Percentiles rank a stretch among this genome's conserved stretches.
Evolutionary conservation across 2,329 filamentous ascomycete genomes (phyloP).

Genomic region (Talaromyces sp.): DNA sequence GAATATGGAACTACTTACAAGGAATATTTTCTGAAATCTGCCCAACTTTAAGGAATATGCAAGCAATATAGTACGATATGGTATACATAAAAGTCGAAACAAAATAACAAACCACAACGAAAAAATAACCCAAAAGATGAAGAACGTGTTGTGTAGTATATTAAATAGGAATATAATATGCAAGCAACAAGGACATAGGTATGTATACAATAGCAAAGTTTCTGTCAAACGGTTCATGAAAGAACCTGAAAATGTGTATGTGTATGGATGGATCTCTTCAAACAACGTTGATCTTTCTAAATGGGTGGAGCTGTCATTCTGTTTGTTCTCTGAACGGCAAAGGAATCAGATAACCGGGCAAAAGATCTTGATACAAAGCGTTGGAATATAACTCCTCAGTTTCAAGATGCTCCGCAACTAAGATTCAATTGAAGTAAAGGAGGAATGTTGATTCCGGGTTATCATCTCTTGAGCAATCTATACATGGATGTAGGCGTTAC

Average conservation of each 20-base stretch:
- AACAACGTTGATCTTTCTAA: neutral
- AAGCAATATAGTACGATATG: neutral
- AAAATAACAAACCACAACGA: neutral
- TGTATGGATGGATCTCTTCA: neutral
- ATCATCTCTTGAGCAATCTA: neutral
- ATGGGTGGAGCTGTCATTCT: conserved; percentile 14
- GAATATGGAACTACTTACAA: neutral
- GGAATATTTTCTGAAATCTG: neutral
- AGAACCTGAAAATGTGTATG: neutral
- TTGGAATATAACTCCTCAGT: neutral
- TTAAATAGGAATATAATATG: neutral
- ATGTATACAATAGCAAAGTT: conserved; percentile 9
- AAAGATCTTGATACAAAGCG: neutral
- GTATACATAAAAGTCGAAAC: conserved; percentile 6
- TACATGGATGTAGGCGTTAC: neutral
- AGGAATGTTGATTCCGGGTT: neutral
- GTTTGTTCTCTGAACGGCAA: conserved; percentile 6
- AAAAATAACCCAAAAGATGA: neutral
- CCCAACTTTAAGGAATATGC: neutral
- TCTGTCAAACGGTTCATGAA: neutral
- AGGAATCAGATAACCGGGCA: neutral
- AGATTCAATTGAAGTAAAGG: neutral
- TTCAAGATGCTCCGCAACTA: neutral
- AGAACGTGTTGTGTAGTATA: conserved; percentile 6
- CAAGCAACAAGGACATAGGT: neutral